phyloP scores from a whole-genome alignment of 495 filamentous ascomycete genomes.

The Glonium stellatum region DNA sequence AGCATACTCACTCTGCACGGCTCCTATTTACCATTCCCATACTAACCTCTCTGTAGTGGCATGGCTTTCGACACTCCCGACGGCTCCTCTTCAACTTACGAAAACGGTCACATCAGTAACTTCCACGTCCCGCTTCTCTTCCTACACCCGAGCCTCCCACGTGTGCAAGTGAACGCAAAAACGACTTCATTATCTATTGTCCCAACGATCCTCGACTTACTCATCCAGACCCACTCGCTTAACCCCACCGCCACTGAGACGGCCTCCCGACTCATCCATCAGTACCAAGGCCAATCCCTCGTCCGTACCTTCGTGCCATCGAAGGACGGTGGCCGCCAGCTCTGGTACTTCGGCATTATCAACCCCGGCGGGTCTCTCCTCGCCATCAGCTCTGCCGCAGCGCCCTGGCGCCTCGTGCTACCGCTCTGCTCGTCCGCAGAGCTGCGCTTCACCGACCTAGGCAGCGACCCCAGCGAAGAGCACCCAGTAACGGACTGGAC shows the following conservation, averaged over 20 bases:
- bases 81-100: slow-evolving; percentile 42
- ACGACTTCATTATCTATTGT: slow-evolving; percentile 44
- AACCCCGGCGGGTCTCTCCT: slow-evolving; percentile 43
- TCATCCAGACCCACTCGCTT: slow-evolving; percentile 42
- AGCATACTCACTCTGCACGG: slow-evolving; percentile 9
- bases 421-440: slow-evolving; percentile 39
- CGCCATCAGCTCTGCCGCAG: slow-evolving; percentile 37
- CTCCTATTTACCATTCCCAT: not conserved
- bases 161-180: slow-evolving; percentile 40
- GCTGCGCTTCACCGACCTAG: slow-evolving; percentile 38
- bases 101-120: slow-evolving; percentile 46
- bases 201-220: slow-evolving; percentile 46
- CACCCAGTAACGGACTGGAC: slow-evolving; percentile 18
- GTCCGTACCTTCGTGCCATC: slow-evolving; percentile 38
- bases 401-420: slow-evolving; percentile 39
- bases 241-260: slow-evolving; percentile 33
- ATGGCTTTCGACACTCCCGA: slow-evolving; percentile 43
- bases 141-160: slow-evolving; percentile 42
- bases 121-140: slow-evolving; percentile 48
- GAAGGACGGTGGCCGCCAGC: slow-evolving; percentile 31
- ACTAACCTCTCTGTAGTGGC: slow-evolving; percentile 21
- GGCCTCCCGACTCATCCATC: slow-evolving; percentile 37
- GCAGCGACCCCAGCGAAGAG: slow-evolving; percentile 37
- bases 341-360: slow-evolving; percentile 44
- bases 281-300: slow-evolving; percentile 45